Evolutionary conservation across 305 asterid species (phyloP).

Genomic region (Lippia alba): DNA sequence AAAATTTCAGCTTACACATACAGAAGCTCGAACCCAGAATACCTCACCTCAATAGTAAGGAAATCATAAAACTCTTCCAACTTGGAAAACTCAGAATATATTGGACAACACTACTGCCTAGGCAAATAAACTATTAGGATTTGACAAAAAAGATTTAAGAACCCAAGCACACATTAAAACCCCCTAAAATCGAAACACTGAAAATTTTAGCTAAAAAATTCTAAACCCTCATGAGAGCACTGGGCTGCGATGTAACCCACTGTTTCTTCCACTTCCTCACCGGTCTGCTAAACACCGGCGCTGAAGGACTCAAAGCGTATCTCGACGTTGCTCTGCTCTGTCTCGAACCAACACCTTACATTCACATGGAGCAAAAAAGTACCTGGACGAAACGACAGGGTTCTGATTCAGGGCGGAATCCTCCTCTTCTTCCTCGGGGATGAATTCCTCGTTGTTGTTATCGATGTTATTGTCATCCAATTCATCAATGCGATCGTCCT

Average conservation of each 20-base stretch:
- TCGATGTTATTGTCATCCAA: constrained; percentile 58
- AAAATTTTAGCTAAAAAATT: no score
- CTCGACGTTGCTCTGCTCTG: constrained; percentile 68
- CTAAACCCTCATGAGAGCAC: no score
- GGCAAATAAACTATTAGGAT: no score
- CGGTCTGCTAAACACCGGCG: constrained; percentile 72
- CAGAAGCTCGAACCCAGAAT: no score
- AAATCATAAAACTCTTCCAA: no score
- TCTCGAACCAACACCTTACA: constrained; percentile 64
- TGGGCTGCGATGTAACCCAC: constrained; percentile 68
- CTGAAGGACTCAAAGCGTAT: constrained; percentile 60
- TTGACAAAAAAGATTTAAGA: no score
- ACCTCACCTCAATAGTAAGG: no score
- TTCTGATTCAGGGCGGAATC: constrained; percentile 51
- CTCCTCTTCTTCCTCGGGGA: constrained; percentile 72
- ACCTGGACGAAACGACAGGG: constrained; percentile 52
- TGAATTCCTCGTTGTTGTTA: constrained; percentile 51
- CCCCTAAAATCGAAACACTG: no score
- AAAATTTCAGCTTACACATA: no score
- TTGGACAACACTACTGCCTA: no score
- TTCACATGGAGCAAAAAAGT: constrained; percentile 65
- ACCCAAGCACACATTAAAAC: no score
- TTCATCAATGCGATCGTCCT: constrained; percentile 87
- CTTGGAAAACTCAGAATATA: no score
- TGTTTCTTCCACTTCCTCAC: constrained; percentile 86